phyloP scores from a whole-genome alignment of 1,284 basidiomycete species.

The Ceratobasidium sp. region DNA sequence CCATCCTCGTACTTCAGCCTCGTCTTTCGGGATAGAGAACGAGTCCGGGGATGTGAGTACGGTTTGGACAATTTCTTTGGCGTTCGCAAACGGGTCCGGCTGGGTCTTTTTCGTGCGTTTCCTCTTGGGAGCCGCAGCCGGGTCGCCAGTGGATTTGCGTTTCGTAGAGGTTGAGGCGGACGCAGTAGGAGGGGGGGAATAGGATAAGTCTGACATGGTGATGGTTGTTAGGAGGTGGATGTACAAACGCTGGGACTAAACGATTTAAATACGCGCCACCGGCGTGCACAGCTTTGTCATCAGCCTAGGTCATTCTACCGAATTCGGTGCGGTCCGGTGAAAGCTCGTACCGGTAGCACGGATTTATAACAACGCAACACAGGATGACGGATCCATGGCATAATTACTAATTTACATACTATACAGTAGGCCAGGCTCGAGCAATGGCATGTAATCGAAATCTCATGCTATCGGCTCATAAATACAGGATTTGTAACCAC shows the following conservation, averaged over 20 bases:
- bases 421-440: no score
- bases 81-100: slow-evolving; percentile 19
- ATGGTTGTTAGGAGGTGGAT: slow-evolving; percentile 1
- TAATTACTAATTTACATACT: no score
- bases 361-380: no score
- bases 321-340: background rate
- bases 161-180: slow-evolving; percentile 19
- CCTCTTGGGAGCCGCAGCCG: slow-evolving; percentile 2
- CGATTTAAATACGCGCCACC: background rate
- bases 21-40: slow-evolving; percentile 16
- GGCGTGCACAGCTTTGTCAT: background rate
- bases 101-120: slow-evolving; percentile 35
- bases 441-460: no score
- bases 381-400: no score
- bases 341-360: no score
- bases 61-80: slow-evolving; percentile 12
- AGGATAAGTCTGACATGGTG: slow-evolving; percentile 32
- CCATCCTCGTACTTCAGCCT: slow-evolving; percentile 9
- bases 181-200: background rate
- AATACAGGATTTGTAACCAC: no score
- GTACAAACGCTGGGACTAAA: background rate
- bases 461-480: no score
- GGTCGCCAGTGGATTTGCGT: slow-evolving; percentile 17
- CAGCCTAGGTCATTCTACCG: background rate
- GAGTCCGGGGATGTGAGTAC: slow-evolving; percentile 29